These are phyloP conservation scores for Carex kokanica DNA, from an alignment of 176 grass and related monocot species.

Conservation along the genomic window DNA sequence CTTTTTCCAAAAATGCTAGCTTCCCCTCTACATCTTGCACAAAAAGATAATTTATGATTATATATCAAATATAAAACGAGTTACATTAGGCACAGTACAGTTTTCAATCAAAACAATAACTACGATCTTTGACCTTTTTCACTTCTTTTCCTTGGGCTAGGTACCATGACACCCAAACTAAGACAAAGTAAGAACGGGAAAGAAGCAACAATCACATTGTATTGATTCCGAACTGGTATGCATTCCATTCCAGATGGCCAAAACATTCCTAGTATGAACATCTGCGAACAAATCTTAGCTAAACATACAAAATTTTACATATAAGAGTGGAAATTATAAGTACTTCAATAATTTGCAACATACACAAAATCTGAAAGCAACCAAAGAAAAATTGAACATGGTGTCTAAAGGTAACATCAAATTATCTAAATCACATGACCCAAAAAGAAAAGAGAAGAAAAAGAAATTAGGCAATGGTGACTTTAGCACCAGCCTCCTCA, in stretches of 20 bases:
- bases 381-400: conserved; percentile 18
- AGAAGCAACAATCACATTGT: background rate
- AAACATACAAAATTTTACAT: conserved; percentile 14
- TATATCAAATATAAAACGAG: background rate
- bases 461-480: conserved; percentile 47
- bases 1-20: background rate
- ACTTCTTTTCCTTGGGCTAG: background rate
- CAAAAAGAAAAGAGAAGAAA: conserved; percentile 5
- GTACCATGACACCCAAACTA: background rate
- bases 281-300: background rate
- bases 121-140: background rate
- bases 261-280: background rate
- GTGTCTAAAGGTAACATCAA: conserved; percentile 17
- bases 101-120: background rate
- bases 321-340: background rate
- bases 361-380: conserved; percentile 14
- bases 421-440: conserved; percentile 19
- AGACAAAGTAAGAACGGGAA: background rate
- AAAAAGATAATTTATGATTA: background rate
- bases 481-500: conserved; percentile 82
- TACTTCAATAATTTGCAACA: background rate
- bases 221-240: background rate
- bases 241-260: background rate
- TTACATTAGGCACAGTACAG: background rate
- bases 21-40: background rate